Evolutionary conservation across 345 rosid genomes (phyloP).

Genomic region (Aurinia saxatilis): DNA sequence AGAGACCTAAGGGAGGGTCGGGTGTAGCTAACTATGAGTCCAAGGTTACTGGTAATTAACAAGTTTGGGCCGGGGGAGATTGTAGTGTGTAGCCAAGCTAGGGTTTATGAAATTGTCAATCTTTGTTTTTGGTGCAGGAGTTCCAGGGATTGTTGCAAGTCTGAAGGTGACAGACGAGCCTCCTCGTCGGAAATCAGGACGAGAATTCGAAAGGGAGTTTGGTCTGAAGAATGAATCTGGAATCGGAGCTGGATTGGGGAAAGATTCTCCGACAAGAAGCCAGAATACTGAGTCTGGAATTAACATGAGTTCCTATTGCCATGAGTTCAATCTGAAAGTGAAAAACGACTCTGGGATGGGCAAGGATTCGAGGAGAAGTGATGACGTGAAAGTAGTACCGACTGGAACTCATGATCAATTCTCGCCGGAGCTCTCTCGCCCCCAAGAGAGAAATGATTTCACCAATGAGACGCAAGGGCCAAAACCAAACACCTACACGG

Average conservation of each 20-base stretch:
- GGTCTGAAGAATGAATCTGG: too few relatives aligned
- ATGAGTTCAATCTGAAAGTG: too few relatives aligned
- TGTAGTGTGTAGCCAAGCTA: too few relatives aligned
- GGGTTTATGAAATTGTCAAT: too few relatives aligned
- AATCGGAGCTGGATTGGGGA: not conserved
- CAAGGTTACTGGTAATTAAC: conserved; percentile 50
- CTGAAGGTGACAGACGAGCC: conserved; percentile 32
- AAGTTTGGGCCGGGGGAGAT: not conserved
- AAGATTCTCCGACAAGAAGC: not conserved
- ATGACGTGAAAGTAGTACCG: conserved; percentile 12
- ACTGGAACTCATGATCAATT: conserved; percentile 44
- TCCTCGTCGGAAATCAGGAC: conserved; percentile 2
- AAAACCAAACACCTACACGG: conserved; percentile 33
- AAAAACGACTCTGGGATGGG: too few relatives aligned
- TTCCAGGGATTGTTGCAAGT: conserved; percentile 25
- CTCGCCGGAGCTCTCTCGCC: conserved; percentile 39
- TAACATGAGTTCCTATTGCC: too few relatives aligned
- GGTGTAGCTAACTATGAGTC: conserved; percentile 49
- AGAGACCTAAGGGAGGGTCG: conserved; percentile 20
- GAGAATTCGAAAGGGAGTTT: not conserved
- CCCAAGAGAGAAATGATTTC: not conserved
- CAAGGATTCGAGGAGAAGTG: not conserved
- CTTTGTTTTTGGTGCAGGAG: conserved; percentile 18
- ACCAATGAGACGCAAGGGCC: not conserved
- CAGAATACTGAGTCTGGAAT: too few relatives aligned